Percentiles rank a stretch among this genome's conserved stretches.
These are phyloP conservation scores for Triglochin maritima DNA, from an alignment of 106 monocot genomes.

Conservation along the genomic window DNA sequence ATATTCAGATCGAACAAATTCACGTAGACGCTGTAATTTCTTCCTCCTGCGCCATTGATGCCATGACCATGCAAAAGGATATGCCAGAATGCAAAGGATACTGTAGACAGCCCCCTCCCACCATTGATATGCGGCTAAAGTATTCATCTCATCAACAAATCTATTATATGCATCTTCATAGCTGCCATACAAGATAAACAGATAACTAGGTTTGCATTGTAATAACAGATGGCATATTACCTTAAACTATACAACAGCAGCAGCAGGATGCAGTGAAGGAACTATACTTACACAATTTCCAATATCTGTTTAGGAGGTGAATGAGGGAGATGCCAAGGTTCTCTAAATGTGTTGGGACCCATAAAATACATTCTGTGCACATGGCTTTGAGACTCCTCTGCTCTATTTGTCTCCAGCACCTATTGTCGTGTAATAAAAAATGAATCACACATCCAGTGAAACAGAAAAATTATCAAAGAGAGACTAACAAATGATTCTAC, in stretches of 20 bases:
- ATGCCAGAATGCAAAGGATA: conserved; percentile 69
- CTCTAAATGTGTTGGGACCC: conserved; percentile 97
- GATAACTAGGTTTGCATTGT: not conserved
- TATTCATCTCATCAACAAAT: conserved; percentile 97
- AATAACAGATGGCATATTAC: too few relatives aligned
- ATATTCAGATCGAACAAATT: conserved; percentile 96
- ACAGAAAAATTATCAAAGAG: not conserved
- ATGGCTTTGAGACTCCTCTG: conserved; percentile 85
- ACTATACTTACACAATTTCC: conserved; percentile 75
- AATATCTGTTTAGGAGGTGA: conserved; percentile 80
- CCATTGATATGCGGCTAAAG: conserved; percentile 86
- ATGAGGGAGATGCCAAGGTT: conserved; percentile 98
- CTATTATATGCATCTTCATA: conserved; percentile 97
- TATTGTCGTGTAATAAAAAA: conserved; percentile 7
- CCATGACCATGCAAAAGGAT: conserved; percentile 98
- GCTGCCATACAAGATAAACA: conserved; percentile 25
- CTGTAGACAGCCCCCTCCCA: conserved; percentile 93
- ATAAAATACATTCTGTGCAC: conserved; percentile 95
- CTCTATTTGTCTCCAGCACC: conserved; percentile 96
- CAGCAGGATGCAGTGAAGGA: too few relatives aligned
- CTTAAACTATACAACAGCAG: too few relatives aligned
- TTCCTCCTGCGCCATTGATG: conserved; percentile 94
- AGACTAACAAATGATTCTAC: not conserved
- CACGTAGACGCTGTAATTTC: conserved; percentile 80
- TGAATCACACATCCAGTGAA: not conserved